A percentile compares a stretch with the other conserved stretches of the same genome.
Evolutionary conservation across 2,329 filamentous ascomycete species (phyloP).

Genomic region (Stagonosporopsis tanaceti): DNA sequence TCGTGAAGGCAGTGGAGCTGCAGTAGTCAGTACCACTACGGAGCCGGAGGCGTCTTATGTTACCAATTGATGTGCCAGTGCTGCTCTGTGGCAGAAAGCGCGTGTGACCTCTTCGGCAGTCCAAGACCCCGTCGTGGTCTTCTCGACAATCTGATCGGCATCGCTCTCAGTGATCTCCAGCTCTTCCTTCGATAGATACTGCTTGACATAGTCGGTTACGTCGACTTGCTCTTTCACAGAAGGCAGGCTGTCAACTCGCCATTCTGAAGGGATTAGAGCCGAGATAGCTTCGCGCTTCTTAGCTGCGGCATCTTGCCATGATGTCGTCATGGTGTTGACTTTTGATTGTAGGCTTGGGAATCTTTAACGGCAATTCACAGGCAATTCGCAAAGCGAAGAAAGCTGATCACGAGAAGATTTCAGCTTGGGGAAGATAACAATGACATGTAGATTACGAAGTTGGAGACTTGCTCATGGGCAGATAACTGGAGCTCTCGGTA

Average conservation of each 20-base stretch:
- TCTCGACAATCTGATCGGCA: slow-evolving; percentile 63
- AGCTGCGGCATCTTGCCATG: slow-evolving; percentile 61
- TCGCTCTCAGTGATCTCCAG: slow-evolving; percentile 69
- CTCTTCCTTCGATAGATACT: slow-evolving; percentile 62
- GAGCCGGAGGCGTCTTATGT: neutral
- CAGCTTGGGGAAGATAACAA: too few species aligned
- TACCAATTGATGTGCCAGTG: slow-evolving; percentile 61
- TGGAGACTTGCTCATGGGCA: slow-evolving; percentile 2
- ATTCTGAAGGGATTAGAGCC: slow-evolving; percentile 64
- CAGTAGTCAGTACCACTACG: neutral
- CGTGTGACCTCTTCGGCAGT: slow-evolving; percentile 63
- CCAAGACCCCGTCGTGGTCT: slow-evolving; percentile 64
- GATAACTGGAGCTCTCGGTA: slow-evolving; percentile 1
- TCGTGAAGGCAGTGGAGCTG: slow-evolving; percentile 54
- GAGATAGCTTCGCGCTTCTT: slow-evolving; percentile 64
- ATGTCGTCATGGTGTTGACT: slow-evolving; percentile 44
- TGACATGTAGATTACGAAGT: neutral
- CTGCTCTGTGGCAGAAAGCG: slow-evolving; percentile 65
- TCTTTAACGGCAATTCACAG: neutral
- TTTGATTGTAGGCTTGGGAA: neutral
- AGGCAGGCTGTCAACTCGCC: slow-evolving; percentile 61
- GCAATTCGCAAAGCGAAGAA: neutral
- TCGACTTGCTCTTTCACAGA: slow-evolving; percentile 60
- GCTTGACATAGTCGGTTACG: slow-evolving; percentile 59
- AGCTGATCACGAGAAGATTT: too few species aligned